Evolutionary conservation across 768 basidiomycete species (phyloP), one percentile per base, ranked within the genome.

Genomic region (Mycena vulgaris): DNA sequence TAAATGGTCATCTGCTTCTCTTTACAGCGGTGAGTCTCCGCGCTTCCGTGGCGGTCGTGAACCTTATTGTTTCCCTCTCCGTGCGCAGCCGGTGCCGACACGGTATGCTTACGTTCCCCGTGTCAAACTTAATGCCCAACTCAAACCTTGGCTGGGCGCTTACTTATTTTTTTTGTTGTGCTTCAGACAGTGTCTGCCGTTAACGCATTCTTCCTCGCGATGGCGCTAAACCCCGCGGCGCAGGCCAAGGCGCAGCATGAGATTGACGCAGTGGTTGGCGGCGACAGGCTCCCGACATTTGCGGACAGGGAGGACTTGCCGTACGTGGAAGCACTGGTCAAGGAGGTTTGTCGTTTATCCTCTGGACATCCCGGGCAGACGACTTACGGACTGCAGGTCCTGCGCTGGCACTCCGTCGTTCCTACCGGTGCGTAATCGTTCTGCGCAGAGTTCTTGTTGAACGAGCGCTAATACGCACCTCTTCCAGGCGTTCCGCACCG

Each of bases 1-100:
- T 66, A 93, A 91, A 77, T 92, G 91, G 89, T 88, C 90, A 42
- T 83, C 88, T 35, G 86, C 86, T n/a, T 87, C 88, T 48, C 77
- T 89, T 19, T 89, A 89, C 77, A 84, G 86, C 56, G 88, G 87
- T 87, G 69, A 48, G 81, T 76, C 31, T 27, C 17, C 56, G 30
- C 35, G 28, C 71, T 60, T 45, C 40, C 35, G 37, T 49, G 21
- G 31, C 40, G 35, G 53, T 47, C 28, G 28, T 9, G 23, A 21
- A 35, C 30, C 66, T 63, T 47, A 66, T 66, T 68, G 42, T 51
- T 27, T 28, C n/a, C 21, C n/a, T 23, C 30, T 25, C 31, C 56
- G 28, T 40, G 14, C 60, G 59, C 66, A 86, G 90, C 88, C 48
- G 90, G 89, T 57, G 85, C 88, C 71, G 88, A 89, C 78, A 89